A percentile compares a stretch with the other conserved stretches of the same genome.
These are phyloP conservation scores for Epichloe hybrida DNA, from an alignment of 2,329 filamentous ascomycete genomes.

Conservation along the genomic window DNA sequence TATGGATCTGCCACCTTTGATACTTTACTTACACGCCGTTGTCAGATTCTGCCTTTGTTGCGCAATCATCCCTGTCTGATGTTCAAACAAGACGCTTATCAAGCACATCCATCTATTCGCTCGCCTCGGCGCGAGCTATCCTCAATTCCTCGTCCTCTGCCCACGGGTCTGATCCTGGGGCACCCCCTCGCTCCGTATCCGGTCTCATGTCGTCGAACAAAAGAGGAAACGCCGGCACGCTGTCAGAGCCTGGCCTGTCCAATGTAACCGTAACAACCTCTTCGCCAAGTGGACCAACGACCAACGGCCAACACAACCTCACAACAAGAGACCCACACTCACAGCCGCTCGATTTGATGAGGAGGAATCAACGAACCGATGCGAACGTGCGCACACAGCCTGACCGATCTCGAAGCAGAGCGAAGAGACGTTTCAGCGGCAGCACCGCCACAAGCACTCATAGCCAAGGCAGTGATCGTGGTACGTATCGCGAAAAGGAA, in stretches of 20 bases:
- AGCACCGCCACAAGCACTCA: slow-evolving; percentile 73
- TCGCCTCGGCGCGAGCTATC: slow-evolving; percentile 45
- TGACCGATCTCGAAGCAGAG: slow-evolving; percentile 51
- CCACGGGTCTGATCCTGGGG: slow-evolving; percentile 36
- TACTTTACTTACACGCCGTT: slow-evolving; percentile 20
- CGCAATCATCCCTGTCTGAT: slow-evolving; percentile 36
- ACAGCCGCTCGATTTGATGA: slow-evolving; percentile 31
- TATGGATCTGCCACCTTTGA: slow-evolving; percentile 17
- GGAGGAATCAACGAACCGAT: slow-evolving; percentile 26
- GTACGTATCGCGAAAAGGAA: slow-evolving; percentile 42
- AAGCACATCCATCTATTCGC: slow-evolving; percentile 58
- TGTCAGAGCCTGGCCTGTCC: slow-evolving; percentile 37
- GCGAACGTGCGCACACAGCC: slow-evolving; percentile 30
- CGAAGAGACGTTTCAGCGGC: slow-evolving; percentile 63
- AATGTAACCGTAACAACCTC: slow-evolving; percentile 41
- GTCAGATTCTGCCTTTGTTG: slow-evolving; percentile 34
- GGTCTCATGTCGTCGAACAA: slow-evolving; percentile 34
- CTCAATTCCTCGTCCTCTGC: slow-evolving; percentile 35
- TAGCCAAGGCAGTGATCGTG: slow-evolving; percentile 61
- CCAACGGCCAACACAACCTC: slow-evolving; percentile 31
- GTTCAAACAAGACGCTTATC: slow-evolving; percentile 52
- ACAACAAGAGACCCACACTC: slow-evolving; percentile 28
- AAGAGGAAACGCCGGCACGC: slow-evolving; percentile 23
- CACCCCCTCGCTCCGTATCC: slow-evolving; percentile 28
- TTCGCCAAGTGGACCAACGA: slow-evolving; percentile 19